These are phyloP conservation scores for Populus hybrid DNA, from an alignment of 441 rosid genomes.

Conservation along the genomic window DNA sequence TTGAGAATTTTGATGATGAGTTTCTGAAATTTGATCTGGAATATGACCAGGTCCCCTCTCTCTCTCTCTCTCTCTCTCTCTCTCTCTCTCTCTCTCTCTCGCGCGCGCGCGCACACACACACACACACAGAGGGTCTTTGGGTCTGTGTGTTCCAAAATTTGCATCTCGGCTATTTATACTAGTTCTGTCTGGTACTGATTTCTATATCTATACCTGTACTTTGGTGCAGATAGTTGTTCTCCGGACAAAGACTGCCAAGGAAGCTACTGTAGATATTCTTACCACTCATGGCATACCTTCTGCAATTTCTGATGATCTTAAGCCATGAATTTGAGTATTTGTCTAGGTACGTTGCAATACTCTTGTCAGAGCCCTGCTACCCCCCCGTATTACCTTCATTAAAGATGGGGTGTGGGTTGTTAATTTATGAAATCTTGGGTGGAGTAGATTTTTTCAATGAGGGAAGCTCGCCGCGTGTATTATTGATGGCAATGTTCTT, in stretches of 20 bases:
- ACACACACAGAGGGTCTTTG: neutral
- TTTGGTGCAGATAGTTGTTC: slow-evolving; percentile 31
- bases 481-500: neutral
- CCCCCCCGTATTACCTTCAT: too few relatives aligned
- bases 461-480: neutral
- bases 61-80: slow-evolving; percentile 12
- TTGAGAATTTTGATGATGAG: slow-evolving; percentile 73
- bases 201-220: neutral
- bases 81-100: slow-evolving; percentile 12
- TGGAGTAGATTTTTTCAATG: neutral
- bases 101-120: neutral
- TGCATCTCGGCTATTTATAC: neutral
- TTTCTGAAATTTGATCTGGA: slow-evolving; percentile 78
- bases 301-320: slow-evolving; percentile 90
- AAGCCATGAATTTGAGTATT: slow-evolving; percentile 27
- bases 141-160: neutral
- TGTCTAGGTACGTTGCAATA: neutral
- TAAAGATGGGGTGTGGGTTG: neutral
- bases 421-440: neutral
- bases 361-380: neutral
- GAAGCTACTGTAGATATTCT: slow-evolving; percentile 81
- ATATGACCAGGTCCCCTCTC: slow-evolving; percentile 62
- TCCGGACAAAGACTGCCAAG: slow-evolving; percentile 45
- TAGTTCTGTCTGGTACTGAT: neutral
- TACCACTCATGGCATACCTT: slow-evolving; percentile 83